Evolutionary conservation across 495 filamentous ascomycete species (phyloP).

Genomic region (Neurospora terricola): DNA sequence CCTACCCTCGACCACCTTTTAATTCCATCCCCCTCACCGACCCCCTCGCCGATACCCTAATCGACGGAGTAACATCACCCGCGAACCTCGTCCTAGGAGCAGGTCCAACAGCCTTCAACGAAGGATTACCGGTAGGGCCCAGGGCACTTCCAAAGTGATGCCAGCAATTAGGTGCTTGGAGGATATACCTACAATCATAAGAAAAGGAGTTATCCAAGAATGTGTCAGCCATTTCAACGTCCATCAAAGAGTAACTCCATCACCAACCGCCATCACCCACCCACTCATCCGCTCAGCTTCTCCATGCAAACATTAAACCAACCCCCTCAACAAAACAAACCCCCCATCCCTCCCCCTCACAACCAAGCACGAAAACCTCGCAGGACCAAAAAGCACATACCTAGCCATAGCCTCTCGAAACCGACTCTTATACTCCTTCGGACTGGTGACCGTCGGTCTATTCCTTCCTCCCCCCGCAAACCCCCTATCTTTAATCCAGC

Average conservation of each 20-base stretch:
- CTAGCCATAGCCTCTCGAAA: constrained; percentile 95
- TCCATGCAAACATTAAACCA: neutral
- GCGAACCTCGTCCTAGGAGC: neutral
- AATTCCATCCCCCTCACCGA: neutral
- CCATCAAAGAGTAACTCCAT: too few species aligned
- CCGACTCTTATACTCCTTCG: constrained; percentile 92
- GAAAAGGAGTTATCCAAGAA: neutral
- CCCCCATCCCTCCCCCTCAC: neutral
- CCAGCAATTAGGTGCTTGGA: constrained; percentile 42
- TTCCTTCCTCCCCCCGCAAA: constrained; percentile 79
- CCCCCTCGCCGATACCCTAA: neutral
- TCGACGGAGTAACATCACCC: neutral
- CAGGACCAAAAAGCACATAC: constrained; percentile 53
- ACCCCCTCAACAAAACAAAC: neutral
- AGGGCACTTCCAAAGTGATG: constrained; percentile 26
- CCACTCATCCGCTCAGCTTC: neutral
- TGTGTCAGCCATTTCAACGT: neutral
- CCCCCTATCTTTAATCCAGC: constrained; percentile 95
- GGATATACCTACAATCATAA: constrained; percentile 31
- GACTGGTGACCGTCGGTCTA: constrained; percentile 88
- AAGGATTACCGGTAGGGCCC: neutral
- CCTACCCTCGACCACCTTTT: neutral
- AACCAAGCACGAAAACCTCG: neutral
- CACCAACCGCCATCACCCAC: neutral
- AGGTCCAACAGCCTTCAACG: neutral